Evolutionary conservation across 1,284 basidiomycete genomes (phyloP), one percentile per base, ranked within the genome.

Genomic region (Ustilago tritici): DNA sequence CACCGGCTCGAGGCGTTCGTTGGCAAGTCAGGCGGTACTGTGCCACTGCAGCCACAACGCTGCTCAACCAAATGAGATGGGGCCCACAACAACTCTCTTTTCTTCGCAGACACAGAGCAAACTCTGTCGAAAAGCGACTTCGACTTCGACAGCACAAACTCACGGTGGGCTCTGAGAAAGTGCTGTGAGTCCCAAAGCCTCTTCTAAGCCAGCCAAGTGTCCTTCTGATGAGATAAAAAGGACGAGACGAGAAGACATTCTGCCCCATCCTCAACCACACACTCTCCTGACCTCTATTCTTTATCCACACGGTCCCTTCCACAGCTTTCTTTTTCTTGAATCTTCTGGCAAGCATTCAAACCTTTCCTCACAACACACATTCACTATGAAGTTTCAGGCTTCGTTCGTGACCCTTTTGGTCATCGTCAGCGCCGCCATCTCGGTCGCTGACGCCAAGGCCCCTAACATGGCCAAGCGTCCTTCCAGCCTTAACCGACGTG

Each of bases 381-480:
- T 46, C 73, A 66, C 10, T 17, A 76, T 76, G 74, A 71, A 71
- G 69, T 58, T 76, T 59, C 74, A 76, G 34, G 58, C 68, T 50
- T 76, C 69, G 9, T 76, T 76, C 47, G 60, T 76, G 43, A 64
- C 69, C 41, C 69, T 76, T 2, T 36, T 76, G 54, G 74, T 76
- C 52, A 55, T 71, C 11, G 69, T 76, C 65, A 68, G 65, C 59
- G 69, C 65, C 49, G 74, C 74, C 65, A 71, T 76, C 53, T 71
- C 74, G 69, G 65, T 71, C n/a, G 68, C 74, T 57, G 74, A 76
- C 35, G 74, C 69, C 38, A 65, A 65, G 58, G 11, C 36, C 17
- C 41, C 57, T 19, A 49, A 62, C 40, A n/a, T 61, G 40, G 40
- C 63, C 49, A 76, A 71, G 74, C 74, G 74, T 19, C 74, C 74